phyloP scores from a whole-genome alignment of 352 stramenopile species.

The Pythium volutum region DNA sequence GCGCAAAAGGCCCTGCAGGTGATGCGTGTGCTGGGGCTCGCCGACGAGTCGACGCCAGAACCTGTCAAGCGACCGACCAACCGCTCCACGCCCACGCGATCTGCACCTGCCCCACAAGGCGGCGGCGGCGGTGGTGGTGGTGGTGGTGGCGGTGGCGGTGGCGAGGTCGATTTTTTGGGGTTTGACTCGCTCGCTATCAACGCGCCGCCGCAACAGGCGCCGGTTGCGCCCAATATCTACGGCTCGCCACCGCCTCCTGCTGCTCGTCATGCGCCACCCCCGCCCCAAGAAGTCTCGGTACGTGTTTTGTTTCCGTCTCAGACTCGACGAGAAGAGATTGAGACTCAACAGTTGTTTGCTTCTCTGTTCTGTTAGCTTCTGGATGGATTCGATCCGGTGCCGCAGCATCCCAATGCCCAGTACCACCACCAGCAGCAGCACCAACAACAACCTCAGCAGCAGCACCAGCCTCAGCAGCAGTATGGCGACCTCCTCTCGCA shows the following conservation, averaged over 20 bases:
- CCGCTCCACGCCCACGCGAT: slow-evolving; percentile 12
- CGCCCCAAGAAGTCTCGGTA: slow-evolving; percentile 58
- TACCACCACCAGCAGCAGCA: slow-evolving; percentile 27
- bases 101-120: slow-evolving; percentile 18
- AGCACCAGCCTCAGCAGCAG: slow-evolving; percentile 29
- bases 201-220: slow-evolving; percentile 8
- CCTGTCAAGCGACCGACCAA: slow-evolving; percentile 14
- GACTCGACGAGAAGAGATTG: neutral
- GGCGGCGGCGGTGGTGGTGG: slow-evolving; percentile 21
- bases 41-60: slow-evolving; percentile 40
- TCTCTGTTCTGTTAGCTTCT: slow-evolving; percentile 14
- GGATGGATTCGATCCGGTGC: slow-evolving; percentile 19
- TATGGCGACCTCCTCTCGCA: slow-evolving; percentile 33
- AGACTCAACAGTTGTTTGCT: neutral
- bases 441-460: slow-evolving; percentile 24
- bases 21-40: slow-evolving; percentile 61
- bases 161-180: slow-evolving; percentile 75
- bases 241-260: slow-evolving; percentile 8
- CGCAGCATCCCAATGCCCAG: neutral
- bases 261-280: slow-evolving; percentile 15
- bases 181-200: slow-evolving; percentile 61
- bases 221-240: slow-evolving; percentile 24
- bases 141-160: slow-evolving; percentile 21
- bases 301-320: neutral
- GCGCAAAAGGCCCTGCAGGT: slow-evolving; percentile 74